phyloP scores from a whole-genome alignment of 371 early-diverging fungal genomes.

The Syncephalastrum monosporum region DNA sequence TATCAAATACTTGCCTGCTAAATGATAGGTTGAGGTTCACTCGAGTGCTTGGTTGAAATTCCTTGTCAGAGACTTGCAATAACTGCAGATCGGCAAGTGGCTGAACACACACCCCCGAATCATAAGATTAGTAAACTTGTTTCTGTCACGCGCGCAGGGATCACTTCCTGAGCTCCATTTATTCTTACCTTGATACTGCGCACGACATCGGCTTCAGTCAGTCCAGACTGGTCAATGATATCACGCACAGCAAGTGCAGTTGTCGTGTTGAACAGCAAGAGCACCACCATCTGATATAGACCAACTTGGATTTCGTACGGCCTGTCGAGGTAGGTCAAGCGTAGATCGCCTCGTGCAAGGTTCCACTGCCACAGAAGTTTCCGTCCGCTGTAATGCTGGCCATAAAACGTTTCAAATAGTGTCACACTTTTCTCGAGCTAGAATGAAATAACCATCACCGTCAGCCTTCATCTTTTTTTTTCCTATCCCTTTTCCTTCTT shows the following conservation, averaged over 20 bases:
- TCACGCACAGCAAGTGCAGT: slow-evolving; percentile 46
- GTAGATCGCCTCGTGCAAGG: slow-evolving; percentile 77
- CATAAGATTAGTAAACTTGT: not conserved
- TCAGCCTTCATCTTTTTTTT: not conserved
- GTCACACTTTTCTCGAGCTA: slow-evolving; percentile 70
- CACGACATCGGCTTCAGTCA: slow-evolving; percentile 53
- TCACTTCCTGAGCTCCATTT: not conserved
- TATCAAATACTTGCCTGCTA: slow-evolving; percentile 39
- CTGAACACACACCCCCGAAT: slow-evolving; percentile 26
- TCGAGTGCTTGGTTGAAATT: slow-evolving; percentile 29
- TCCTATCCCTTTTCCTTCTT: not conserved
- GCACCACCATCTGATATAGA: slow-evolving; percentile 72
- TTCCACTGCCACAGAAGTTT: slow-evolving; percentile 87
- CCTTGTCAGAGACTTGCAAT: slow-evolving; percentile 25
- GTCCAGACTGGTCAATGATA: slow-evolving; percentile 49
- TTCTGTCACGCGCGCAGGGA: not conserved
- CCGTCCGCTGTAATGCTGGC: slow-evolving; percentile 75
- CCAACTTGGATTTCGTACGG: slow-evolving; percentile 84
- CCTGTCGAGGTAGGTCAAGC: slow-evolving; percentile 65
- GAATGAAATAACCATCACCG: not conserved
- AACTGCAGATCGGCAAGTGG: slow-evolving; percentile 58
- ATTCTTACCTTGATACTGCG: slow-evolving; percentile 57
- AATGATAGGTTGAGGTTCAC: slow-evolving; percentile 50
- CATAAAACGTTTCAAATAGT: slow-evolving; percentile 77
- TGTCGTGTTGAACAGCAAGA: slow-evolving; percentile 70